Base-by-base conservation (phyloP, 2,329 filamentous ascomycete species). In the Helotiales sp. region DNA sequence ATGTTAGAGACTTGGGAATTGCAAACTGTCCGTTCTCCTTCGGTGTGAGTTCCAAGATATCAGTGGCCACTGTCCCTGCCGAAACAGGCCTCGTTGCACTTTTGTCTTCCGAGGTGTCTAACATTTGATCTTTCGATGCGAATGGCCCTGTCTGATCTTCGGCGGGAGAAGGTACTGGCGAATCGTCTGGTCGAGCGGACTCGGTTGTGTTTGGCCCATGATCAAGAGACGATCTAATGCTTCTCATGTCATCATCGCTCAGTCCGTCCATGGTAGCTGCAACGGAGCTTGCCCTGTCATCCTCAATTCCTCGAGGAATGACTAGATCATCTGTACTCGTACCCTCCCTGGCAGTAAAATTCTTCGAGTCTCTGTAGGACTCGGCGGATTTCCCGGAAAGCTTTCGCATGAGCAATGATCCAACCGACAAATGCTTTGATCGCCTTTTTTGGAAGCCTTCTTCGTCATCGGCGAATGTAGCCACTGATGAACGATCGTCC, bases 391-490 rank as follows among this genome's bases (percentile, higher is more conserved):
- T 65, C 26, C 66, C 45, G 3, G 73, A 71, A 70, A 77, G 22
- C 49, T 68, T 69, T 52, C 61, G 40, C 69, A 79, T 26, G 58
- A 76, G 43, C n/a, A 52, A 59, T 79, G 86, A 86, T 58, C 80
- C 78, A 13, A 78, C 79, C 1, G 86, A 87, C 1, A 87, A 75
- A 20, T 83, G 81, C 59, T 84, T 83, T 4, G 81, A 82, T 20
- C 83, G 69, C 3, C 83, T 83, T 11, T 84, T 83, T 30, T 89
- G 84, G 0, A 81, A 82, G n/a, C 84, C 82, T 26, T 83, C 82
- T 30, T 90, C 87, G 34, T 84, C 81, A 65, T 91, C 89, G 17
- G 90, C 89, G 73, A 90, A 85, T 0, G 91, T 91, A 2, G 90
- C 92, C 22, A 92, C 82, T 1, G 91, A 92, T 2, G 90, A 93